Base-by-base conservation (phyloP, 768 basidiomycete species). In the Termitomyces sp. region DNA sequence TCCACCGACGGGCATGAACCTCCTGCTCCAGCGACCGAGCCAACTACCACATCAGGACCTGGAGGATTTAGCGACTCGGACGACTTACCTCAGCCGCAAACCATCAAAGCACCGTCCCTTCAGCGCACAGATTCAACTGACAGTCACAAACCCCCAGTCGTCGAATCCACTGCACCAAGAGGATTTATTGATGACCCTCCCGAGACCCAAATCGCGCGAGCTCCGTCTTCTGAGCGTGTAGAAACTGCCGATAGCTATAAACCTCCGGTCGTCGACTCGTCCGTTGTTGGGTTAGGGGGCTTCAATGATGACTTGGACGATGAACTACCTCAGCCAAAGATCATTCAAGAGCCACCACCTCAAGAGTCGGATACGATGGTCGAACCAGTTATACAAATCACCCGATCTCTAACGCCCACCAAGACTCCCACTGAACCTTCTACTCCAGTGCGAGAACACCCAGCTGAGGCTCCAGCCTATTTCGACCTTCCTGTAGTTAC, bases 1-100 rank as follows among this genome's bases (percentile, higher is more conserved):
- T 59, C 67, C 11, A 58, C 54, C n/a, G 56, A 61, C 11, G 65
- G 54, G 30, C 55, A 61, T 40, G 61, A 54, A 28, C 43, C 61
- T n/a, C 22, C 50, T 32, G 28, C 43, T 41, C 26, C 18, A 4
- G 22, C 28, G 24, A 40, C 9, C 30, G 56, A 47, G 22, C 52
- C 57, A 18, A 48, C 30, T 6, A 26, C 28, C 7, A 38, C 33
- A 41, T 13, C 57, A 2, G 26, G 50, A 28, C 50, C 18, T 32
- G 56, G 56, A 45, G 51, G 26, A 40, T 57, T 40, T 14, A 41
- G 18, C 28, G 35, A 52, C 32, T 24, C 41, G 1, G 51, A 40
- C 10, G 51, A 38, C n/a, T 30, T 40, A 8, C 26, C 26, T 43
- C 50, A 51, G 24, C 26, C 43, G 3, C 50, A 38, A 8, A n/a